Evolutionary conservation across 805 yeast species (phyloP).

Genomic region (Cyberlindnera maclurae): DNA sequence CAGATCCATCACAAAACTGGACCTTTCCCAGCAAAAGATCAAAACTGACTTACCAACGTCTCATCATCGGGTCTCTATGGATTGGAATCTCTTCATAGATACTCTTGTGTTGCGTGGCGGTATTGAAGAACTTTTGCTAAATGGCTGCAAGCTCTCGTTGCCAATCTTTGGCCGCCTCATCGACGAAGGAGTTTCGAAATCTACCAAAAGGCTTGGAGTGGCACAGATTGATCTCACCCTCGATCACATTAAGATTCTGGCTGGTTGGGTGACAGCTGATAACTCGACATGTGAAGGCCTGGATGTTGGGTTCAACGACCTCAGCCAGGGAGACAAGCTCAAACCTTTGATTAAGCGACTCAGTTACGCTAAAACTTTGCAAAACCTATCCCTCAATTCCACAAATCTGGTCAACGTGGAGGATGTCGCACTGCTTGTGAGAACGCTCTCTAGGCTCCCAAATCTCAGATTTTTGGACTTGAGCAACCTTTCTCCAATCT

Average conservation of each 20-base stretch:
- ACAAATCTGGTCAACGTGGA: slow-evolving; percentile 50
- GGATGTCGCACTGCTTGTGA: slow-evolving; percentile 42
- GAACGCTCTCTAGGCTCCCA: slow-evolving; percentile 45
- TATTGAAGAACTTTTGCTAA: slow-evolving; percentile 69
- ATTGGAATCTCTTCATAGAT: slow-evolving; percentile 73
- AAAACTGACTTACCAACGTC: slow-evolving; percentile 27
- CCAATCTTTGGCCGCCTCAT: slow-evolving; percentile 49
- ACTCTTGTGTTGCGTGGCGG: slow-evolving; percentile 66
- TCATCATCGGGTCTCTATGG: slow-evolving; percentile 63
- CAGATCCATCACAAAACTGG: slow-evolving; percentile 49
- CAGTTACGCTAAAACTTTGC: slow-evolving; percentile 21
- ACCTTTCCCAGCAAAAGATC: slow-evolving; percentile 57
- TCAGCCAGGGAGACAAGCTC: slow-evolving; percentile 28
- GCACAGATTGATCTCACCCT: slow-evolving; percentile 64
- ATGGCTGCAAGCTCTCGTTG: slow-evolving; percentile 66
- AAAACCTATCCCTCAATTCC: slow-evolving; percentile 56
- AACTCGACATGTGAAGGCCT: slow-evolving; percentile 50
- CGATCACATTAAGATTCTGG: slow-evolving; percentile 50
- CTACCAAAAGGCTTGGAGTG: slow-evolving; percentile 61
- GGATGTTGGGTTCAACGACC: slow-evolving; percentile 80
- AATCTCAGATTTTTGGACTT: slow-evolving; percentile 67
- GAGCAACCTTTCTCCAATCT: slow-evolving; percentile 59
- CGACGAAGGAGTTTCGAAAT: slow-evolving; percentile 43
- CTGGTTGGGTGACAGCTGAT: slow-evolving; percentile 47
- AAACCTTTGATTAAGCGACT: slow-evolving; percentile 21